Evolutionary conservation across 208 protist genomes (phyloP), one percentile per base, ranked within the genome.

Genomic region (Acanthamoeba quina): DNA sequence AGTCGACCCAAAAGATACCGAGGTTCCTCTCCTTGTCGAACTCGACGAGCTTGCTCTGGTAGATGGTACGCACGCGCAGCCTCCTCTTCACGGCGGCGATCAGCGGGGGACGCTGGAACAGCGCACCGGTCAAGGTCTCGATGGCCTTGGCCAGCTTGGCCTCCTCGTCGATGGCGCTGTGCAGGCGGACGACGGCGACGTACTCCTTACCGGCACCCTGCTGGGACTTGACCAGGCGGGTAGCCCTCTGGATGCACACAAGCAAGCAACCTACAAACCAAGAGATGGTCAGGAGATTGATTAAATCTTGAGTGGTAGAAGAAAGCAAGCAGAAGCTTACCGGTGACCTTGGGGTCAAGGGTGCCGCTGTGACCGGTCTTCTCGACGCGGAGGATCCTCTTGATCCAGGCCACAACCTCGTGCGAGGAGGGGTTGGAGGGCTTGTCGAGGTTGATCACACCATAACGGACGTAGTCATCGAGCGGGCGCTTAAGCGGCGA

Each of bases 391-490:
- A 99, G 96, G 95, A 99, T 99, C 6, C 98, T 97, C 93, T 99
- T 99, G 89, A 99, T 98, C 99, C 99, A 99, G 5, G 99, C 99
- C 26, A 99, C 99, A 94, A 99, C 99, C 97, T 99, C 99, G 96
- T 99, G 99, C 74, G 99, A 99, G 64, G 99, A 99, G 95, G 99
- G 99, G 96, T 99, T 99, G 21, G 99, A 99, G 17, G 99, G 99
- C 97, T 99, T 99, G 97, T 99, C 99, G 62, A 99, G 98, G 97
- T 99, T 99, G 96, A 99, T 99, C 95, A 99, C 98, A 95, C 99
- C 99, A 96, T 99, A 99, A 85, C 96, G 95, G 90, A 86, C 47
- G 96, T 99, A 99, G 90, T 99, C 99, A 10, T 96, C 70, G 56
- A 99, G 96, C 49, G 99, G 98, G 52, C 99, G 98, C 85, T 99